Evolutionary conservation across 179 eudicot species (phyloP).

Genomic region (Camellia oleifera): DNA sequence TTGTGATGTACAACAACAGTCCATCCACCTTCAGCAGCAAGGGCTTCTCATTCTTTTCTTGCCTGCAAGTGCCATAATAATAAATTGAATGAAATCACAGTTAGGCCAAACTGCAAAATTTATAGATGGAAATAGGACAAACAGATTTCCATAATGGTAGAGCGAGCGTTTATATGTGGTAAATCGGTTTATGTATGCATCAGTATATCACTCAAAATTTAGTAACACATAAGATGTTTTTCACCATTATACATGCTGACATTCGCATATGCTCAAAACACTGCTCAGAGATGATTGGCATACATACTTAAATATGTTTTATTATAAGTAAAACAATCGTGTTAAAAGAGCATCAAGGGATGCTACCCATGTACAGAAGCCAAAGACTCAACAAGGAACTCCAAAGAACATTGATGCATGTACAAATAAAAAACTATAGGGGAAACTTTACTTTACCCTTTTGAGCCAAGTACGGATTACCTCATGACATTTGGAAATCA

Average conservation of each 20-base stretch:
- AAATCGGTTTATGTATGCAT: not conserved
- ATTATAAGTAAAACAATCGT: too few species aligned
- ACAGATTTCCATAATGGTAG: not conserved
- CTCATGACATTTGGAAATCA: too few species aligned
- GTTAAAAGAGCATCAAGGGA: not conserved
- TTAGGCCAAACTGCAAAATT: not conserved
- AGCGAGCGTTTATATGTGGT: not conserved
- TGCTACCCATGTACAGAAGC: too few species aligned
- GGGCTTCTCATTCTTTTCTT: constrained; percentile 58
- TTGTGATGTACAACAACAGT: constrained; percentile 89
- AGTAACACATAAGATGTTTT: not conserved
- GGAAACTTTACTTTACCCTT: too few species aligned
- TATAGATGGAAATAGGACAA: too few species aligned
- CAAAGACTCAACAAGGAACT: too few species aligned
- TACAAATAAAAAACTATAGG: too few species aligned
- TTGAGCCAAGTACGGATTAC: too few species aligned
- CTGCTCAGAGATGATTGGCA: not conserved
- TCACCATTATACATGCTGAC: not conserved
- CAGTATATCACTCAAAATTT: not conserved
- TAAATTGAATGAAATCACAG: not conserved
- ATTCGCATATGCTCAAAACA: not conserved
- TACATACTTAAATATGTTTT: not conserved
- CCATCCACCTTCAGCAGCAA: constrained; percentile 86
- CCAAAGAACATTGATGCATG: too few species aligned
- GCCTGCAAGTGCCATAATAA: constrained; percentile 40